Evolutionary conservation across 148 eudicot genomes (phyloP), one percentile per base, ranked within the genome.

Genomic region (Cornus suecica): DNA sequence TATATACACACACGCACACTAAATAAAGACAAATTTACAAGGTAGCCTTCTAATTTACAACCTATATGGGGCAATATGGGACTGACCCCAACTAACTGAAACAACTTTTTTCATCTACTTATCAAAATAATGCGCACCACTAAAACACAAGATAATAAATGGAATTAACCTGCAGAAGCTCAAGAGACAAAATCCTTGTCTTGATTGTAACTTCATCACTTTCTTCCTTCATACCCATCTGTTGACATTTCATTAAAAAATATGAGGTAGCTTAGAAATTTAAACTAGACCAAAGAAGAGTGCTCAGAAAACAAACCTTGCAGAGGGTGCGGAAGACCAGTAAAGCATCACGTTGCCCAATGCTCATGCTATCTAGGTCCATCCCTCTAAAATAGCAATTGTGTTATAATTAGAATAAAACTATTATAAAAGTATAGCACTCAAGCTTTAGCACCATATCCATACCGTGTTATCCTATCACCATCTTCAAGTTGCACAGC

Each of bases 181-280:
- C 99, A 56, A 95, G 92, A 52, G 99, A 95, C 66, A 95, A 69
- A 64, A 93, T 91, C 15, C 99, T 93, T 61, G 98, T 92, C 89
- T 88, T 95, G 67, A 82, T 81, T 26, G 94, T 91, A 80, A 90
- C 88, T 80, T 93, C 99, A 84, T 95, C 99, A 70, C 63, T 90
- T 66, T 90, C 99, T 85, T 93, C 99, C 89, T 93, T 95, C 97
- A 95, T 95, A 80, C 97, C 93, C 99, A 95, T 95, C 99, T 95
- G 87, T 79, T 88, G 23, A 71, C 67, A 77, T 68, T 42, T 78
- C 41, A 54, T 15, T 18, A 8, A 71, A 41, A 76, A 25, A 76
- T 72, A 67, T 83, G 56, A 82, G 51, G 58, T 70, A 45, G 67
- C 71, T 42, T 28, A 26, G 52, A 69, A 61, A 68, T 15, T 65